A percentile compares a stretch with the other conserved stretches of the same genome.
These are phyloP conservation scores for Leccinum pachyderme DNA, from an alignment of 1,284 basidiomycete genomes.

Conservation along the genomic window DNA sequence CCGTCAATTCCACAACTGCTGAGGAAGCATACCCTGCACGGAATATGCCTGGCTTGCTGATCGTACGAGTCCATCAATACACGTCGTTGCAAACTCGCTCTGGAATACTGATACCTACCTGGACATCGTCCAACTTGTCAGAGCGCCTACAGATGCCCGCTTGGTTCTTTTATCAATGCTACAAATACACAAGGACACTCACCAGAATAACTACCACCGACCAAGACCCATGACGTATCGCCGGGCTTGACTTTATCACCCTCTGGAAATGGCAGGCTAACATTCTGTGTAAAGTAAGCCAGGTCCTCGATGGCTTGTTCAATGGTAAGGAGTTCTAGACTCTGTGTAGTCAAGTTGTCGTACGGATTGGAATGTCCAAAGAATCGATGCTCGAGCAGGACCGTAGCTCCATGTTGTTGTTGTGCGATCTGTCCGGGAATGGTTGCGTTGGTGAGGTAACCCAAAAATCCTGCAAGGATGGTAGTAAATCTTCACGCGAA, in stretches of 20 bases:
- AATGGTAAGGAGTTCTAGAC: slow-evolving; percentile 59
- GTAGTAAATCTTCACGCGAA: slow-evolving; percentile 36
- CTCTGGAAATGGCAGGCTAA: slow-evolving; percentile 62
- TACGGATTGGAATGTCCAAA: slow-evolving; percentile 57
- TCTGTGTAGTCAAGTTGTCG: slow-evolving; percentile 57
- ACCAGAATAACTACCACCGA: slow-evolving; percentile 72
- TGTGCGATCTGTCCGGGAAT: slow-evolving; percentile 69
- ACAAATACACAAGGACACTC: background rate
- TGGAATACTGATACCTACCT: slow-evolving; percentile 43
- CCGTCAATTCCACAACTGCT: slow-evolving; percentile 66
- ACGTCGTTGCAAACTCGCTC: background rate
- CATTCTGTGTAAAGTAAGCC: slow-evolving; percentile 67
- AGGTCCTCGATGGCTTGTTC: slow-evolving; percentile 73
- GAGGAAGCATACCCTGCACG: slow-evolving; percentile 70
- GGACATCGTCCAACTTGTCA: slow-evolving; percentile 70
- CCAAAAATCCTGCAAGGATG: slow-evolving; percentile 44
- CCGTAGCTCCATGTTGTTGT: slow-evolving; percentile 58
- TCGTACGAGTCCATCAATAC: slow-evolving; percentile 1
- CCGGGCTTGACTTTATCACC: slow-evolving; percentile 57
- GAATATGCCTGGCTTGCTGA: slow-evolving; percentile 65
- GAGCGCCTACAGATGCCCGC: slow-evolving; percentile 37
- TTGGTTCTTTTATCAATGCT: background rate
- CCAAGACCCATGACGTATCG: slow-evolving; percentile 63
- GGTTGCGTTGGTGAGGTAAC: slow-evolving; percentile 62
- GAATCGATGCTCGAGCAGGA: slow-evolving; percentile 60